Percentiles rank a stretch among this genome's conserved stretches.
Evolutionary conservation across 2,329 filamentous ascomycete species (phyloP).

Genomic region (Amylocarpus encephaloides): DNA sequence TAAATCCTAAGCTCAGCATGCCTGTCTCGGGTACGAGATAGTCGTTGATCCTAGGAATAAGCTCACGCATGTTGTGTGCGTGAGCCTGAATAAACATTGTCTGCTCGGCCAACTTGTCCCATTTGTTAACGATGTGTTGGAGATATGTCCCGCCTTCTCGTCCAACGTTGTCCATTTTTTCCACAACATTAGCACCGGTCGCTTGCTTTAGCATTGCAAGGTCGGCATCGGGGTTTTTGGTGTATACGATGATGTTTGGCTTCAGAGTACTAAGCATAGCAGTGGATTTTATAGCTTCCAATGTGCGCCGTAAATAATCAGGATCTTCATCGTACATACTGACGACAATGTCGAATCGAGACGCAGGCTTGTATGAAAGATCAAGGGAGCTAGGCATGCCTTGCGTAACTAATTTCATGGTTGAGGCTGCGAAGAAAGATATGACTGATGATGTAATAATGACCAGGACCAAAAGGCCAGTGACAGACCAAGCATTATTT

Average conservation of each 20-base stretch:
- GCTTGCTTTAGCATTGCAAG: slow-evolving; percentile 14
- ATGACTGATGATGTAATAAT: slow-evolving; percentile 3
- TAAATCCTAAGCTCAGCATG: slow-evolving; percentile 39
- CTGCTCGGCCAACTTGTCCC: slow-evolving; percentile 39
- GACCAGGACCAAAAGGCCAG: slow-evolving; percentile 5
- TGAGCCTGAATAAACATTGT: slow-evolving; percentile 44
- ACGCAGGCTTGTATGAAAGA: slow-evolving; percentile 11
- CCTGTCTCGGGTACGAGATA: slow-evolving; percentile 40
- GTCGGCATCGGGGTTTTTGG: slow-evolving; percentile 19
- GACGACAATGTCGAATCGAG: slow-evolving; percentile 27
- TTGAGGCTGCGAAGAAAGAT: slow-evolving; percentile 1
- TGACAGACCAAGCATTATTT: slow-evolving; percentile 6
- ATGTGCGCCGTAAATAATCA: slow-evolving; percentile 14
- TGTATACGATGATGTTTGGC: slow-evolving; percentile 24
- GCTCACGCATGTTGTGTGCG: slow-evolving; percentile 35
- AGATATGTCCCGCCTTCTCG: slow-evolving; percentile 44
- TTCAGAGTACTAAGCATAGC: slow-evolving; percentile 15
- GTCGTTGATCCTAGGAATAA: slow-evolving; percentile 35
- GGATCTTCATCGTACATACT: slow-evolving; percentile 24
- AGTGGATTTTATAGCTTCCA: slow-evolving; percentile 20
- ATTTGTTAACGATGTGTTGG: slow-evolving; percentile 38
- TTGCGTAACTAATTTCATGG: slow-evolving; percentile 6
- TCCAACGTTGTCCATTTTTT: slow-evolving; percentile 35
- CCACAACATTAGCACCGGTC: slow-evolving; percentile 23
- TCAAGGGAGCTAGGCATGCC: slow-evolving; percentile 14